Base-by-base conservation (phyloP, 2,329 filamentous ascomycete species). In the Neopestalotiopsis sp. region DNA sequence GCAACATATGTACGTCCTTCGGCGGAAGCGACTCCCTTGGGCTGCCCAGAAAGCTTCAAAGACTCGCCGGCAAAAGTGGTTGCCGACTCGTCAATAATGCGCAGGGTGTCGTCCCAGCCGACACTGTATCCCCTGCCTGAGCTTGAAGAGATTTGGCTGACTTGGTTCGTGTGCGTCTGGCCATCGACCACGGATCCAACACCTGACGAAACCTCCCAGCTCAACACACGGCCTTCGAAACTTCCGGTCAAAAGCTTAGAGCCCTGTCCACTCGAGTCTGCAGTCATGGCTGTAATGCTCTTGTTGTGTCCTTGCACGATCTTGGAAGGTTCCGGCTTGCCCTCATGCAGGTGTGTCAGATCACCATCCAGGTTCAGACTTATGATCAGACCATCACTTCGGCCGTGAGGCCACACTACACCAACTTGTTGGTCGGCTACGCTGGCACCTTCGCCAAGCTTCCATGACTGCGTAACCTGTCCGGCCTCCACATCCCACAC, bases 101-200 rank as follows among this genome's bases (percentile, higher is more conserved):
- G 91, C 45, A 98, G 85, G 1, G 91, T 94, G 79, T 99, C 96
- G 77, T 99, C 96, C 96, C 95, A 99, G 71, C 91, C 95, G 66
- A 95, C 92, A 75, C 91, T 95, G 82, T 93, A 95, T n/a, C 94
- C 89, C 72, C 90, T 87, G 42, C 90, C 88, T 2, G 84, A 78
- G 7, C 84, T 84, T 0, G 89, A 83, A 2, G 91, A 84, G 72
- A 99, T 91, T 65, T 93, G 92, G 3, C 91, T 89, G 65, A 98
- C 90, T 79, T 97, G 95, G 79, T 95, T 97, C 7, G 92, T 92
- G 80, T 98, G 96, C 3, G 89, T 85, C 72, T 94, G 90, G 34
- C 96, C 95, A 71, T 96, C 93, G 12, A 97, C 87, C 13, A 88
- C 86, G 38, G 90, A 86, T 28, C 91, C 94, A 58, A 85, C 79